These are phyloP conservation scores for Dionaea muscipula DNA, from an alignment of 179 eudicot genomes.

Conservation along the genomic window DNA sequence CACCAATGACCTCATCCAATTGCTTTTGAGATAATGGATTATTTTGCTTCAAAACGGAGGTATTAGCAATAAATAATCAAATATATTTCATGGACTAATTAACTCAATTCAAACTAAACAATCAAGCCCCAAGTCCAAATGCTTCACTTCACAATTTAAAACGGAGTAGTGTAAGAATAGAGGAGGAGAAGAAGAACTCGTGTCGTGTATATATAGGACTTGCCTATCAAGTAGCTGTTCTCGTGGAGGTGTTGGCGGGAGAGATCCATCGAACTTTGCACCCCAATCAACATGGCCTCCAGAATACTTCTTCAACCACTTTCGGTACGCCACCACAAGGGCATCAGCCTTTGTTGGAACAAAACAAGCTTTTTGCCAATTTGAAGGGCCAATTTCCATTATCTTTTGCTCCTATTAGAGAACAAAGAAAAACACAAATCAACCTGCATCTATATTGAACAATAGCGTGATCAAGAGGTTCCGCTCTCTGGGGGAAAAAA, in stretches of 20 bases:
- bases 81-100: too few species aligned
- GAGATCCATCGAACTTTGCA: constrained; percentile 36
- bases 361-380: constrained; percentile 80
- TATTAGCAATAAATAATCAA: too few species aligned
- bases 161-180: too few species aligned
- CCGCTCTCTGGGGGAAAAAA: too few species aligned
- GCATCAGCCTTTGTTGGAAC: constrained; percentile 79
- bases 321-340: constrained; percentile 54
- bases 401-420: constrained; percentile 50
- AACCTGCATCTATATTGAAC: neutral
- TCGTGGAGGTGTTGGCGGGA: constrained; percentile 69
- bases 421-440: neutral
- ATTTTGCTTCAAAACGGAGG: too few species aligned
- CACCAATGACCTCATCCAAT: too few species aligned
- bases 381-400: constrained; percentile 43
- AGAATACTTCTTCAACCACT: constrained; percentile 68
- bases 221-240: constrained; percentile 76
- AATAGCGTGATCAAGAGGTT: too few species aligned
- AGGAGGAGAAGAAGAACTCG: too few species aligned
- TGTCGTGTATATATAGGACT: neutral
- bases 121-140: too few species aligned
- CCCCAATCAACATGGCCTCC: constrained; percentile 64
- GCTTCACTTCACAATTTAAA: too few species aligned
- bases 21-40: too few species aligned
- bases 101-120: too few species aligned